Conservation (phyloP, 306 rosid species). For the Lupinus albus region DNA sequence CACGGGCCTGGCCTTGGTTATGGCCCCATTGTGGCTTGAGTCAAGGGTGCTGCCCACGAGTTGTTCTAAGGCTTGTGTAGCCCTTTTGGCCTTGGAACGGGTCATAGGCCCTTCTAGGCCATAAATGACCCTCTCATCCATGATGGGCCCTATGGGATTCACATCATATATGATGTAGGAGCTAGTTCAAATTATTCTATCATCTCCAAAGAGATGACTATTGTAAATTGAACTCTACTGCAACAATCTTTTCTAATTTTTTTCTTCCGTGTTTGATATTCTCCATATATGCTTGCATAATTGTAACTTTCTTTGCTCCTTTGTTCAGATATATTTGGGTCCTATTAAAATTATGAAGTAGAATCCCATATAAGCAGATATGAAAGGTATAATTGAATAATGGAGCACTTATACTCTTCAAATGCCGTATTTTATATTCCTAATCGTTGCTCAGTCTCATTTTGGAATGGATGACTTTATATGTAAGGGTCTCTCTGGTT, state of each 20-base stretch:
- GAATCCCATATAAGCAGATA: slow-evolving; percentile 69
- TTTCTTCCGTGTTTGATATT: not conserved
- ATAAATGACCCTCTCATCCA: too few species aligned
- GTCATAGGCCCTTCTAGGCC: too few species aligned
- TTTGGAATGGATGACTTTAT: too few species aligned
- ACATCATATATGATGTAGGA: slow-evolving; percentile 85
- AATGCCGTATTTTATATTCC: slow-evolving; percentile 66
- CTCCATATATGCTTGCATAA: not conserved
- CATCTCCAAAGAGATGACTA: slow-evolving; percentile 74
- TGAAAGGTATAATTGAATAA: slow-evolving; percentile 83
- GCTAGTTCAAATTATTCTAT: slow-evolving; percentile 88
- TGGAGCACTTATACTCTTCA: slow-evolving; percentile 79
- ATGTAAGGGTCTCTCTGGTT: too few species aligned
- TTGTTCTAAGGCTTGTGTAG: too few species aligned
- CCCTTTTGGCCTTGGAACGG: too few species aligned
- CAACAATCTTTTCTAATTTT: slow-evolving; percentile 5
- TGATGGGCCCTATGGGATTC: too few species aligned
- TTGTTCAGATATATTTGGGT: slow-evolving; percentile 68
- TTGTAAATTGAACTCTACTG: slow-evolving; percentile 33
- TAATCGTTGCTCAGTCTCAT: not conserved
- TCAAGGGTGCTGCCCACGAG: too few species aligned
- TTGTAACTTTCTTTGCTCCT: slow-evolving; percentile 36
- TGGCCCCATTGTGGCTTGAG: too few species aligned
- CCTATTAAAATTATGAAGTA: slow-evolving; percentile 90
- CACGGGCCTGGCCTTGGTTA: too few species aligned